A percentile compares a stretch with the other conserved stretches of the same genome.
Conservation (phyloP, 768 basidiomycete species). For the Lactarius akahatsu region DNA sequence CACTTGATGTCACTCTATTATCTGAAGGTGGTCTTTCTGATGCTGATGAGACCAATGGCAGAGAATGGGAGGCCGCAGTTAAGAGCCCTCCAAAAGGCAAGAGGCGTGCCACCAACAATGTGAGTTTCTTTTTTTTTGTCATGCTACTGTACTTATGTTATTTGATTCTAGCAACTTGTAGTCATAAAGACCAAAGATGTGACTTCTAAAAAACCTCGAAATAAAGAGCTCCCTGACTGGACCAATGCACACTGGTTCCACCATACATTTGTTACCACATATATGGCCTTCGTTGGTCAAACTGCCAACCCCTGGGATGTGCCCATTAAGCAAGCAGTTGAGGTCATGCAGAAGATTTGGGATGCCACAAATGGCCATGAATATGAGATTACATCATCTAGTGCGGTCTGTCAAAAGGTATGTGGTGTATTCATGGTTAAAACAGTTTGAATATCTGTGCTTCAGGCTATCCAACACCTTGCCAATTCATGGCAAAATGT, state of each 20-base stretch:
- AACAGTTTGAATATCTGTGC: background rate
- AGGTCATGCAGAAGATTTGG: constrained; percentile 12
- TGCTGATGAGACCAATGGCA: too few relatives aligned
- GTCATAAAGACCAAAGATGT: too few relatives aligned
- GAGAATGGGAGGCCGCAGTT: too few relatives aligned
- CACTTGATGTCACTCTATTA: too few relatives aligned
- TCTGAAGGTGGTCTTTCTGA: too few relatives aligned
- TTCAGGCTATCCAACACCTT: constrained; percentile 1
- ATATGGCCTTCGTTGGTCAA: constrained; percentile 9
- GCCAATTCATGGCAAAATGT: background rate
- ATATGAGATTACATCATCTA: background rate
- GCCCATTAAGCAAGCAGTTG: background rate
- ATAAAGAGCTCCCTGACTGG: background rate
- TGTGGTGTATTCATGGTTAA: too few relatives aligned
- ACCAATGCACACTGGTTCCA: background rate
- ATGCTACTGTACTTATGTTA: too few relatives aligned
- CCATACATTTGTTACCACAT: background rate
- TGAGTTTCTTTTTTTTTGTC: too few relatives aligned
- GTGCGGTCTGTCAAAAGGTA: background rate
- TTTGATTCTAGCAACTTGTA: too few relatives aligned
- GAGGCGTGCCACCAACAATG: too few relatives aligned
- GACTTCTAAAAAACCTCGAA: background rate
- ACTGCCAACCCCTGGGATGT: constrained; percentile 2
- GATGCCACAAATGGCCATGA: background rate
- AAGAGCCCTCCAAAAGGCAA: too few relatives aligned